phyloP scores from a whole-genome alignment of 164 flowering plant species.

The Aristolochia contorta region DNA sequence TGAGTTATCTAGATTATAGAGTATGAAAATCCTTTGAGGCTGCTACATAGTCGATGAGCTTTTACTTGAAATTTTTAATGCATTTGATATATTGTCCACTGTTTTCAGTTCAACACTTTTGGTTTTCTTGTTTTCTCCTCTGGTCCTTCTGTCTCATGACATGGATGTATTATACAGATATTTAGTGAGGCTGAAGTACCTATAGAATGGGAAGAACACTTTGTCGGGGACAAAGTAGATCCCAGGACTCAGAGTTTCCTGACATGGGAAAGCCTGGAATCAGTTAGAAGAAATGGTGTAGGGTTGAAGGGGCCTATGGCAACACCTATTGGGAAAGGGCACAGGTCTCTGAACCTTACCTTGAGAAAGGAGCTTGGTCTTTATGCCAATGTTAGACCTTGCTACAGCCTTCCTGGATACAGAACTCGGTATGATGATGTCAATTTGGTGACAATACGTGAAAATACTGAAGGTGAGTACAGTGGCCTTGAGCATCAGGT shows the following conservation, averaged over 20 bases:
- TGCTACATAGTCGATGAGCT: no score
- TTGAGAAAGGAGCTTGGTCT: conserved; percentile 89
- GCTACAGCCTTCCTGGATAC: conserved; percentile 88
- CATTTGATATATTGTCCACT: no score
- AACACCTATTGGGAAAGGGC: conserved; percentile 95
- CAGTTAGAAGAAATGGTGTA: conserved; percentile 65
- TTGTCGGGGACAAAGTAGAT: conserved; percentile 67
- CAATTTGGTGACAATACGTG: conserved; percentile 85
- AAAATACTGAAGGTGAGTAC: conserved; percentile 97
- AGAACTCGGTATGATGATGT: conserved; percentile 92
- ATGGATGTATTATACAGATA: conserved; percentile 30
- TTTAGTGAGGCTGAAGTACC: conserved; percentile 73
- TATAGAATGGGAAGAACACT: conserved; percentile 96
- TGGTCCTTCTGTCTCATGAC: background rate
- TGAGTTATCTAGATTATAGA: no score
- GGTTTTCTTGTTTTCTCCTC: background rate
- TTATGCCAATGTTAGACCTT: conserved; percentile 96
- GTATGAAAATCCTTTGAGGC: no score
- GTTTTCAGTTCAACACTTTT: background rate
- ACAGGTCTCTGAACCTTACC: conserved; percentile 88
- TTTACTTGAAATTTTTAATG: no score
- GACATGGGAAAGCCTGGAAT: conserved; percentile 96
- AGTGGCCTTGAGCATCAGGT: conserved; percentile 98
- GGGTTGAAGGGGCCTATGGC: conserved; percentile 99
- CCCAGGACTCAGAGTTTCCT: conserved; percentile 90